Evolutionary conservation across 257 asterid genomes (phyloP).

Genomic region (Solanum pinnatisectum): DNA sequence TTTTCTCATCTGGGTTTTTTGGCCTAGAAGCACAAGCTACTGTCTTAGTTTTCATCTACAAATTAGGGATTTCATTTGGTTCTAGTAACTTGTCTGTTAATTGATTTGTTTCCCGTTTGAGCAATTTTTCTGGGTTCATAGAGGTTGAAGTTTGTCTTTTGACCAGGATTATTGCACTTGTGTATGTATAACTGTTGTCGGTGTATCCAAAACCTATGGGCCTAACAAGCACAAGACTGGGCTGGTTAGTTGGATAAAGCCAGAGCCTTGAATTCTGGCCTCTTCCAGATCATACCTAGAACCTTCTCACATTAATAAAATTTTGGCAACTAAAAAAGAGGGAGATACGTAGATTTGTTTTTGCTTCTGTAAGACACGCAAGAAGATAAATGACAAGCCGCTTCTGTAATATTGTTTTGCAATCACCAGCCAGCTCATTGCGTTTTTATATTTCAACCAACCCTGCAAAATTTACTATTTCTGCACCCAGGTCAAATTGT

Average conservation of each 20-base stretch:
- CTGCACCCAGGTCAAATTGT: slow-evolving; percentile 2
- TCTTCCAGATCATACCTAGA: neutral
- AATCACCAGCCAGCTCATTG: slow-evolving; percentile 20
- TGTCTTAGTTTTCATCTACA: neutral
- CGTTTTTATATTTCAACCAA: slow-evolving; percentile 19
- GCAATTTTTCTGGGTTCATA: neutral
- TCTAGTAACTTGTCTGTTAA: neutral
- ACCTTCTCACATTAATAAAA: neutral
- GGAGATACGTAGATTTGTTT: neutral
- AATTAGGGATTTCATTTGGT: neutral
- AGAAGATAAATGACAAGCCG: slow-evolving; percentile 25
- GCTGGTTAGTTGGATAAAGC: neutral
- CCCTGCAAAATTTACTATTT: slow-evolving; percentile 13
- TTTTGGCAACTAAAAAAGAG: neutral
- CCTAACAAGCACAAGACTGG: no score
- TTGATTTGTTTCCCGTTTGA: neutral
- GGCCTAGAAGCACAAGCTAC: neutral
- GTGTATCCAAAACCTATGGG: neutral
- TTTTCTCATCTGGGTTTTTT: neutral
- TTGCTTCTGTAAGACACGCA: neutral
- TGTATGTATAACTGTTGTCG: neutral
- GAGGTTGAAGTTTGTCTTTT: neutral
- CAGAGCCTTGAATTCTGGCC: neutral
- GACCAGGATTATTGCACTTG: neutral
- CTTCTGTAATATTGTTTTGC: slow-evolving; percentile 24